phyloP scores from a whole-genome alignment of 192 early-diverging fungal species.

The Cladochytrium replicatum region DNA sequence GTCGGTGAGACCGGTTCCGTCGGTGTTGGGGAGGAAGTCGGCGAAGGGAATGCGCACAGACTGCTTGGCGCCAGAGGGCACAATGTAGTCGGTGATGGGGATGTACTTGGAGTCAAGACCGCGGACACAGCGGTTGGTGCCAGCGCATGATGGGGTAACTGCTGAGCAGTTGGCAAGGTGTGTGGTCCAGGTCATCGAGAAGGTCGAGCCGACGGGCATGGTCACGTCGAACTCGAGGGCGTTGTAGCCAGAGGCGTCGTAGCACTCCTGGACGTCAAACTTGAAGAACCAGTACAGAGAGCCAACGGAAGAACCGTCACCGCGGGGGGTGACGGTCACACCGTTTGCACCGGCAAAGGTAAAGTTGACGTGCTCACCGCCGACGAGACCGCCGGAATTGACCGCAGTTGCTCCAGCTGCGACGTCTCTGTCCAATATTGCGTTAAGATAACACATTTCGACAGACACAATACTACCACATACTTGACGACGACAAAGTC shows the following conservation, averaged over 20 bases:
- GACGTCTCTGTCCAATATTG: too few relatives aligned
- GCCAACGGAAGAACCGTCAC: background rate
- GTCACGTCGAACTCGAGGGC: constrained; percentile 23
- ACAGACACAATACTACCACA: too few relatives aligned
- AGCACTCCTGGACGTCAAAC: constrained; percentile 23
- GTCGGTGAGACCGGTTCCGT: constrained; percentile 3
- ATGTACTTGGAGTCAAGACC: constrained; percentile 11
- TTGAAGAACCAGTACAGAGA: constrained; percentile 27
- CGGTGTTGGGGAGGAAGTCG: constrained; percentile 6
- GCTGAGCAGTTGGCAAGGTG: constrained; percentile 17
- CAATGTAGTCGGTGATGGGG: constrained; percentile 16
- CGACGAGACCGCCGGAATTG: too few relatives aligned
- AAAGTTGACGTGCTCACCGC: too few relatives aligned
- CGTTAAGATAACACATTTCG: too few relatives aligned
- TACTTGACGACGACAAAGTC: too few relatives aligned
- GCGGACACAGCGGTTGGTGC: too few relatives aligned
- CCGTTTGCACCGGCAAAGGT: too few relatives aligned
- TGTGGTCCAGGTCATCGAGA: constrained; percentile 21
- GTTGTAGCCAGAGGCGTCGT: constrained; percentile 13
- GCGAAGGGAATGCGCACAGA: constrained; percentile 13
- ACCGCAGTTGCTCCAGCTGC: too few relatives aligned
- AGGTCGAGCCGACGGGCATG: constrained; percentile 17
- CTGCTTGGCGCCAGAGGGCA: constrained; percentile 8
- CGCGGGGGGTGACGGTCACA: constrained; percentile 1
- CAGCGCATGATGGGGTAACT: too few relatives aligned